A percentile compares a stretch with the other conserved stretches of the same genome.
Conservation (phyloP, 176 grass and related monocot species). For the Oryza officinalis region DNA sequence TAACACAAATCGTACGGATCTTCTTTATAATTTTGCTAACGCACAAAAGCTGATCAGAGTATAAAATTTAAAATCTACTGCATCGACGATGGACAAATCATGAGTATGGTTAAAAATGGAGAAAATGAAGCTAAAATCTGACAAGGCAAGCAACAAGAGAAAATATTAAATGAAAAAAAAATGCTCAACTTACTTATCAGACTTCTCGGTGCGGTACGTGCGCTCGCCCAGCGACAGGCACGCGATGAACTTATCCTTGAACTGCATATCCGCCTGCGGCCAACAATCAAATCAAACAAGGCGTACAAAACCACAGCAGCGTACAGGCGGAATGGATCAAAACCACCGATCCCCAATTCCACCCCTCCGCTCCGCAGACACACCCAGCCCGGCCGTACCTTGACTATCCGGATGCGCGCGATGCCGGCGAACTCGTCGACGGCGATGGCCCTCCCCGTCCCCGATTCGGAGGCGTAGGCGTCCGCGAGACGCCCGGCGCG, state of each 20-base stretch:
- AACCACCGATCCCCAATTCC: background rate
- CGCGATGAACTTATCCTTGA: conserved; percentile 94
- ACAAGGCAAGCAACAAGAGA: background rate
- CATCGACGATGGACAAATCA: background rate
- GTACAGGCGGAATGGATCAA: background rate
- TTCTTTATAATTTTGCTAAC: background rate
- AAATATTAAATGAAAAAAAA: background rate
- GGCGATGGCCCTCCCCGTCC: conserved; percentile 29
- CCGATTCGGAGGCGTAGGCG: background rate
- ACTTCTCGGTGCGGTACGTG: conserved; percentile 79
- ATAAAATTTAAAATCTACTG: background rate
- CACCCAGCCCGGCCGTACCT: conserved; percentile 28
- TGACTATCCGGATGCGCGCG: conserved; percentile 71
- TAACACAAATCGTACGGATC: background rate
- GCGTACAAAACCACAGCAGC: background rate
- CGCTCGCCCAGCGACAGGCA: conserved; percentile 92
- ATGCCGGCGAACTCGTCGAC: conserved; percentile 84
- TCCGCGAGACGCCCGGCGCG: background rate
- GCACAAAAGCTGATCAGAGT: background rate
- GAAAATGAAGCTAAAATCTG: background rate
- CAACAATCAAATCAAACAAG: conserved; percentile 16
- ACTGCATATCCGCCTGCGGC: conserved; percentile 79
- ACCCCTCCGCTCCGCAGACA: no score
- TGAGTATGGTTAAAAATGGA: no score
- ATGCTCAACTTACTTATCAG: conserved; percentile 67